These are phyloP conservation scores for Sclerospora graminicola DNA, from an alignment of 352 stramenopile species.

Conservation along the genomic window DNA sequence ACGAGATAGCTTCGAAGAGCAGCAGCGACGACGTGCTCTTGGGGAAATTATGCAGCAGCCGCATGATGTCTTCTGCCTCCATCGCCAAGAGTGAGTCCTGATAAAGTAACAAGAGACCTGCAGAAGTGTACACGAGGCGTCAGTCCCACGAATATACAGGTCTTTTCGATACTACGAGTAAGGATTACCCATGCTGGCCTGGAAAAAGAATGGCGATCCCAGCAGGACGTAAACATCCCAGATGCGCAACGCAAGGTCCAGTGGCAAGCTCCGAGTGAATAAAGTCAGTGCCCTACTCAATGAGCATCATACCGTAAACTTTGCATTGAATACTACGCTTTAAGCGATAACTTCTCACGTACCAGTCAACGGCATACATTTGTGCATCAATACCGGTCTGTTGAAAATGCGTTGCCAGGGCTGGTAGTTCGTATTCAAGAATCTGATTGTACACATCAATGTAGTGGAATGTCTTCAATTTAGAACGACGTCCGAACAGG, in stretches of 20 bases:
- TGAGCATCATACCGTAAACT: slow-evolving; percentile 1
- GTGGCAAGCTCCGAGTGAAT: slow-evolving; percentile 64
- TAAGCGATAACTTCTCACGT: slow-evolving; percentile 4
- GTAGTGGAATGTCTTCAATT: slow-evolving; percentile 74
- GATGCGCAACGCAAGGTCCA: slow-evolving; percentile 62
- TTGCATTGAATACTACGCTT: neutral
- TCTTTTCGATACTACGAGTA: neutral
- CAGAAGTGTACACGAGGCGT: neutral
- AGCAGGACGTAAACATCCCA: slow-evolving; percentile 80
- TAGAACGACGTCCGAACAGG: slow-evolving; percentile 1
- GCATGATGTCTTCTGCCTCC: slow-evolving; percentile 70
- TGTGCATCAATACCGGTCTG: slow-evolving; percentile 65
- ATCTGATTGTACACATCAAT: slow-evolving; percentile 70
- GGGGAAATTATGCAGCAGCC: slow-evolving; percentile 65
- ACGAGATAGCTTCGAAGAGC: slow-evolving; percentile 57
- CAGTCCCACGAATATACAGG: neutral
- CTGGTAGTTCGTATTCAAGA: slow-evolving; percentile 67
- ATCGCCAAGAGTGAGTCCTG: slow-evolving; percentile 59
- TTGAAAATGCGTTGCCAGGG: slow-evolving; percentile 53
- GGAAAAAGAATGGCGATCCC: slow-evolving; percentile 81
- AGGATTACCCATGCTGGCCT: slow-evolving; percentile 66
- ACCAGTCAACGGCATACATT: slow-evolving; percentile 86
- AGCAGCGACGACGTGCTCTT: slow-evolving; percentile 45
- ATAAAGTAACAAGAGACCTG: slow-evolving; percentile 62
- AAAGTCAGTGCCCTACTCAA: slow-evolving; percentile 60